Conservation (phyloP, 176 grass and related monocot species). For the Eleusine indica region DNA sequence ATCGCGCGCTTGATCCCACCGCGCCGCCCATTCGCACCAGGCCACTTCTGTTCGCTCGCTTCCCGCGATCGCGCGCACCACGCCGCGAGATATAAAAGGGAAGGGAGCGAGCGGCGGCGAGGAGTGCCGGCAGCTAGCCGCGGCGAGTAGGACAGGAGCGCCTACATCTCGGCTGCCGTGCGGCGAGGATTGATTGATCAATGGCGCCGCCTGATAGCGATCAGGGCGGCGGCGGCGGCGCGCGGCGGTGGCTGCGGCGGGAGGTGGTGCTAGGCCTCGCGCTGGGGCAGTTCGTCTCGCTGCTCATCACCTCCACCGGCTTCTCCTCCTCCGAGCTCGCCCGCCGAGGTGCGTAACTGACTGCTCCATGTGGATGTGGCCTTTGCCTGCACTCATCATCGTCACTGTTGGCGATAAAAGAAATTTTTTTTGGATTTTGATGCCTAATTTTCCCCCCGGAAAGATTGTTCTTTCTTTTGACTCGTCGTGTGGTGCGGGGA, state of each 20-base stretch:
- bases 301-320: slow-evolving; percentile 92
- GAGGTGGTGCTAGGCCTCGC: slow-evolving; percentile 63
- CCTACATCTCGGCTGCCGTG: neutral
- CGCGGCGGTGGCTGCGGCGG: slow-evolving; percentile 43
- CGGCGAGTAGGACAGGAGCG: neutral
- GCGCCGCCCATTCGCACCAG: no score
- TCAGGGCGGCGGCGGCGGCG: neutral
- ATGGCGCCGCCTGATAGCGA: slow-evolving; percentile 24
- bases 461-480: slow-evolving; percentile 42
- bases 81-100: neutral
- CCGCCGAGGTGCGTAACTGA: slow-evolving; percentile 50
- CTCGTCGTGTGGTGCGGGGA: slow-evolving; percentile 23
- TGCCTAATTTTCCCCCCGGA: neutral
- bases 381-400: neutral
- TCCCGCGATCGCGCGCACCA: no score
- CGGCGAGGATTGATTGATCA: neutral
- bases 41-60: neutral
- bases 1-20: no score
- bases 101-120: neutral
- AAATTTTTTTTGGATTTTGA: neutral
- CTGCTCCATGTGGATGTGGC: neutral
- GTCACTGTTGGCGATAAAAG: neutral
- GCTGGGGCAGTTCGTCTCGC: slow-evolving; percentile 89
- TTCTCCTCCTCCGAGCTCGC: slow-evolving; percentile 97
- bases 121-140: neutral